Conservation (phyloP, 495 filamentous ascomycete species). For the Xylaria palmicola region DNA sequence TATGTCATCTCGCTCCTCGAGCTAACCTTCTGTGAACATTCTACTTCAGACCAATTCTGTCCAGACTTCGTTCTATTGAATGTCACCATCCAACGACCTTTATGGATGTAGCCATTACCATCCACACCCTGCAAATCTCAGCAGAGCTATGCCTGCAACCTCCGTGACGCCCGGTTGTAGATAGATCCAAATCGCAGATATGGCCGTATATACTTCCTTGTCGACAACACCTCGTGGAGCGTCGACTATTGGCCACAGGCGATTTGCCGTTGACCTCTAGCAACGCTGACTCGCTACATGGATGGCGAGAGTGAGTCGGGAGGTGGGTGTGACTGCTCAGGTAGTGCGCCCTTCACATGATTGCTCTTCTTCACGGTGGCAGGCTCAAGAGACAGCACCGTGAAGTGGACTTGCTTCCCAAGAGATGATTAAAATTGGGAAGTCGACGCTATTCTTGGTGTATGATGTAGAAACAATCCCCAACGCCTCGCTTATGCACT, state of each 20-base stretch:
- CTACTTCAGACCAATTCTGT: neutral
- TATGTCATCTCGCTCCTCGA: neutral
- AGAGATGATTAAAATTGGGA: conserved; percentile 7
- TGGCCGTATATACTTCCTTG: neutral
- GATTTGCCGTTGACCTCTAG: too few species aligned
- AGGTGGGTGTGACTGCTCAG: neutral
- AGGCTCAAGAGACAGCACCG: neutral
- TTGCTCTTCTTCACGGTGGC: neutral
- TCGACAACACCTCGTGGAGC: neutral
- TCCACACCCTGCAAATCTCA: neutral
- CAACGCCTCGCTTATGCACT: conserved; percentile 33
- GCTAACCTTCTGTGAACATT: neutral
- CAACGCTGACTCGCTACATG: neutral
- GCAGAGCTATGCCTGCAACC: neutral
- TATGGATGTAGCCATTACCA: too few species aligned
- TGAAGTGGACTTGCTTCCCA: neutral
- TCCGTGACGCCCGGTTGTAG: neutral
- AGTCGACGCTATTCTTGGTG: conserved; percentile 3
- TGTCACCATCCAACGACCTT: neutral
- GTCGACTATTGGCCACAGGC: neutral
- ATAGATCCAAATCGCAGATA: neutral
- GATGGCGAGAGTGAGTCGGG: neutral
- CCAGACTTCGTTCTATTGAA: neutral
- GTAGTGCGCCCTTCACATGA: neutral
- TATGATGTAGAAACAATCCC: conserved; percentile 13